Conservation (phyloP, 2,329 filamentous ascomycete species). For the Curvularia lunata region DNA sequence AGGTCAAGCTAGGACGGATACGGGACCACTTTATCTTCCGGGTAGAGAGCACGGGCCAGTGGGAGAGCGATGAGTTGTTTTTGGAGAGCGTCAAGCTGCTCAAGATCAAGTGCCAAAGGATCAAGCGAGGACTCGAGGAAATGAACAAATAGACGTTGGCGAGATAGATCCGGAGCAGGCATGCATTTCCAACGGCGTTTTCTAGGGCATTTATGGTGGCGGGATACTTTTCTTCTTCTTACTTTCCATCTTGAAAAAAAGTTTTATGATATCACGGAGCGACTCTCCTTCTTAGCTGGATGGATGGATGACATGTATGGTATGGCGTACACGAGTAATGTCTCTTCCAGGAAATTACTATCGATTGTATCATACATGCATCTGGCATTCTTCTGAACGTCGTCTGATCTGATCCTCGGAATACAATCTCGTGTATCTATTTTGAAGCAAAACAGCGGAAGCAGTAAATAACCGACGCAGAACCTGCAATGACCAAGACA, state of each 20-base stretch:
- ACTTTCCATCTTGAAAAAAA: slow-evolving; percentile 18
- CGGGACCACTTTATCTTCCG: slow-evolving; percentile 98
- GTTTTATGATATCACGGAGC: slow-evolving; percentile 31
- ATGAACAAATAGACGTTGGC: slow-evolving; percentile 32
- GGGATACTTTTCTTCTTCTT: slow-evolving; percentile 1
- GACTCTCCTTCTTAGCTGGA: slow-evolving; percentile 3
- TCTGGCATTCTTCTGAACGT: background rate
- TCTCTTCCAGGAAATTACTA: background rate
- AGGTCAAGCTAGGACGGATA: slow-evolving; percentile 89
- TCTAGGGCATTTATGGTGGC: slow-evolving; percentile 22
- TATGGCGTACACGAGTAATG: background rate
- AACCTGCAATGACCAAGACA: background rate
- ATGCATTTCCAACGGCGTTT: slow-evolving; percentile 37
- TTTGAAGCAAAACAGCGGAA: background rate
- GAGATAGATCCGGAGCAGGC: background rate
- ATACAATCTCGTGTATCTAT: background rate
- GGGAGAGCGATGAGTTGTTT: slow-evolving; percentile 92
- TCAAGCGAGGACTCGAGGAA: slow-evolving; percentile 71
- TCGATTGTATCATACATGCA: slow-evolving; percentile 8
- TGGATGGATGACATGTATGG: background rate
- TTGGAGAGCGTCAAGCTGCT: slow-evolving; percentile 84
- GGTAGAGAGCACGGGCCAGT: slow-evolving; percentile 93
- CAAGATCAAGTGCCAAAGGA: slow-evolving; percentile 79
- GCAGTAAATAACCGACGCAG: background rate
- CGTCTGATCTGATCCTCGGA: background rate